Conservation (phyloP, 495 filamentous ascomycete genomes). For the Trypethelium eluteriae region DNA sequence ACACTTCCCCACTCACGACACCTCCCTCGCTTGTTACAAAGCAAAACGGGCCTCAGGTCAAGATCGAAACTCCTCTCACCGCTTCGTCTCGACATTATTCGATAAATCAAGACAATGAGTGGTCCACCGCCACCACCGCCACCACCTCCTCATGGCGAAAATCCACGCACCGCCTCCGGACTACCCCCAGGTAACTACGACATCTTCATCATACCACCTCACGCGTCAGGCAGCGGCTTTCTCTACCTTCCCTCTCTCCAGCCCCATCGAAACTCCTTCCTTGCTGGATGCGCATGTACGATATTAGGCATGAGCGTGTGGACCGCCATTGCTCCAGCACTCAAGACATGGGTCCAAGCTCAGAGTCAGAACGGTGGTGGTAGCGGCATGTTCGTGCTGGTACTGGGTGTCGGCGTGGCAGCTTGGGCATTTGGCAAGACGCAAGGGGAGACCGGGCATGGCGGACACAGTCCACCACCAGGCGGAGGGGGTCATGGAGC, state of each 20-base stretch:
- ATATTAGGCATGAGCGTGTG: slow-evolving; percentile 59
- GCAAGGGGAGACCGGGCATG: slow-evolving; percentile 43
- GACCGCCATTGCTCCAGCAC: slow-evolving; percentile 58
- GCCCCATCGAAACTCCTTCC: slow-evolving; percentile 81
- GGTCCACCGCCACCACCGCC: slow-evolving; percentile 29
- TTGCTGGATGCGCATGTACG: slow-evolving; percentile 71
- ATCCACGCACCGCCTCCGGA: slow-evolving; percentile 38
- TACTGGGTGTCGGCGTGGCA: slow-evolving; percentile 60
- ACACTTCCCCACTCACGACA: neutral
- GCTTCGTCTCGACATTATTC: neutral
- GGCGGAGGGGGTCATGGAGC: slow-evolving; percentile 9
- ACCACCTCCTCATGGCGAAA: slow-evolving; percentile 35
- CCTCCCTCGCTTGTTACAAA: neutral
- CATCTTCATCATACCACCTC: slow-evolving; percentile 94
- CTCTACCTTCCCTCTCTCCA: slow-evolving; percentile 85
- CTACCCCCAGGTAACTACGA: slow-evolving; percentile 83
- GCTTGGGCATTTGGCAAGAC: slow-evolving; percentile 67
- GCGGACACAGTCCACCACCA: neutral
- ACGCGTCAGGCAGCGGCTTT: slow-evolving; percentile 83
- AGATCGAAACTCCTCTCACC: neutral
- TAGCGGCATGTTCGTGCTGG: slow-evolving; percentile 53
- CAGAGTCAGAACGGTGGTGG: slow-evolving; percentile 55
- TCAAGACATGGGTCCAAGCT: slow-evolving; percentile 56
- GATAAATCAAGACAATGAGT: neutral
- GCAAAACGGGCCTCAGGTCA: neutral